phyloP scores from a whole-genome alignment of 129 eudicot genomes.

The Kitagawia praeruptora region DNA sequence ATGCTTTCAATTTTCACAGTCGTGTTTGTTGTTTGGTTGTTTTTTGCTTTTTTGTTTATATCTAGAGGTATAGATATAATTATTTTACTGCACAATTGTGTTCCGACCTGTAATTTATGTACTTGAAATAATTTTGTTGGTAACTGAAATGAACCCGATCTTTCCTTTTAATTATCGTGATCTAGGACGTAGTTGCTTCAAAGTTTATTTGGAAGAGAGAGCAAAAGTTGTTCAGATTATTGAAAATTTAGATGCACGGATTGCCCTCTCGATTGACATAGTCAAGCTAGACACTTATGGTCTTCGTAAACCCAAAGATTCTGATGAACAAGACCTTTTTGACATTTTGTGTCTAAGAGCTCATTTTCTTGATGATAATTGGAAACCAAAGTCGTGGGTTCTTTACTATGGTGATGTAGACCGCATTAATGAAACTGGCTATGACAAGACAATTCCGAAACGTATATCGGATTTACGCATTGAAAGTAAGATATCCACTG shows the following conservation, averaged over 20 bases:
- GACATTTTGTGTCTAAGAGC: constrained; percentile 18
- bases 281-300: background rate
- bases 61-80: too few relatives aligned
- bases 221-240: constrained; percentile 11
- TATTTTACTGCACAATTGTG: too few relatives aligned
- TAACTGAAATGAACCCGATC: background rate
- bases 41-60: too few relatives aligned
- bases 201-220: constrained; percentile 21
- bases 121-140: too few relatives aligned
- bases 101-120: too few relatives aligned
- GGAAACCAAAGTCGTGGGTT: constrained; percentile 22
- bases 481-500: constrained; percentile 10
- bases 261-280: constrained; percentile 18
- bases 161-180: background rate
- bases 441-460: background rate
- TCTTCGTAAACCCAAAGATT: background rate
- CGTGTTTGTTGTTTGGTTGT: too few relatives aligned
- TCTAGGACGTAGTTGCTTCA: constrained; percentile 13
- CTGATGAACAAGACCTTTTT: background rate
- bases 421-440: background rate
- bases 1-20: too few relatives aligned
- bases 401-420: constrained; percentile 7
- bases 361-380: constrained; percentile 27
- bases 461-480: constrained; percentile 19
- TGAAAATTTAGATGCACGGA: constrained; percentile 16